phyloP scores from a whole-genome alignment of 2,329 filamentous ascomycete species.

The Aspergillus versicolor region DNA sequence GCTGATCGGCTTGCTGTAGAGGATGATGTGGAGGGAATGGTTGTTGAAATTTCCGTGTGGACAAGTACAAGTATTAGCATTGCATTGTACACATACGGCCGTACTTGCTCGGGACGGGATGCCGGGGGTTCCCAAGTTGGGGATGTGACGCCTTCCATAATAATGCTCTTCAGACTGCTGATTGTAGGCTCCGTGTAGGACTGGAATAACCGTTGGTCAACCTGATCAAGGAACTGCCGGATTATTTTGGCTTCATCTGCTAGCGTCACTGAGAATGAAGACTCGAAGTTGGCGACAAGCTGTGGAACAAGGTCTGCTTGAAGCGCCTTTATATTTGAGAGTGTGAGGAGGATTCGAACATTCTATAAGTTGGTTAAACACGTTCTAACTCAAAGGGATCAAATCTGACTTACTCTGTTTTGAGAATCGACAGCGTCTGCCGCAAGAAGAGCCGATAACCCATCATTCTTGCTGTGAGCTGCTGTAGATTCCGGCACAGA shows the following conservation, averaged over 20 bases:
- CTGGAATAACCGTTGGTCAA: slow-evolving; percentile 86
- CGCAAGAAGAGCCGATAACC: slow-evolving; percentile 42
- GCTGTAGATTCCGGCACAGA: slow-evolving; percentile 46
- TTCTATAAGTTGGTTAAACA: slow-evolving; percentile 56
- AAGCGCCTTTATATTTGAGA: slow-evolving; percentile 86
- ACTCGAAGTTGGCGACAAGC: slow-evolving; percentile 90
- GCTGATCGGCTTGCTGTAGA: slow-evolving; percentile 71
- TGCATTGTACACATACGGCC: slow-evolving; percentile 84
- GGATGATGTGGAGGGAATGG: slow-evolving; percentile 67
- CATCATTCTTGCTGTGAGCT: slow-evolving; percentile 30
- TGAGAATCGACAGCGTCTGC: slow-evolving; percentile 53
- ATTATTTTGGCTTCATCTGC: slow-evolving; percentile 93
- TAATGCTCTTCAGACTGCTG: slow-evolving; percentile 65
- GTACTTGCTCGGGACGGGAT: slow-evolving; percentile 67
- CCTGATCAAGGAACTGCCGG: slow-evolving; percentile 83
- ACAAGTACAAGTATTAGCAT: slow-evolving; percentile 84
- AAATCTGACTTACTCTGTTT: slow-evolving; percentile 47
- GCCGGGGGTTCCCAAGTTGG: slow-evolving; percentile 68
- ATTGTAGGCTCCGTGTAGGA: slow-evolving; percentile 83
- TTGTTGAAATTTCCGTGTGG: slow-evolving; percentile 84
- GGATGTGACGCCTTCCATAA: slow-evolving; percentile 69
- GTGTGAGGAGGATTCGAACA: slow-evolving; percentile 86
- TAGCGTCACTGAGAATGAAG: slow-evolving; percentile 87
- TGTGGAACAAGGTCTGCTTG: slow-evolving; percentile 79
- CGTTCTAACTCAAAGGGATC: neutral